Evolutionary conservation across 441 rosid species (phyloP).

Genomic region (Erysimum pusillum): DNA sequence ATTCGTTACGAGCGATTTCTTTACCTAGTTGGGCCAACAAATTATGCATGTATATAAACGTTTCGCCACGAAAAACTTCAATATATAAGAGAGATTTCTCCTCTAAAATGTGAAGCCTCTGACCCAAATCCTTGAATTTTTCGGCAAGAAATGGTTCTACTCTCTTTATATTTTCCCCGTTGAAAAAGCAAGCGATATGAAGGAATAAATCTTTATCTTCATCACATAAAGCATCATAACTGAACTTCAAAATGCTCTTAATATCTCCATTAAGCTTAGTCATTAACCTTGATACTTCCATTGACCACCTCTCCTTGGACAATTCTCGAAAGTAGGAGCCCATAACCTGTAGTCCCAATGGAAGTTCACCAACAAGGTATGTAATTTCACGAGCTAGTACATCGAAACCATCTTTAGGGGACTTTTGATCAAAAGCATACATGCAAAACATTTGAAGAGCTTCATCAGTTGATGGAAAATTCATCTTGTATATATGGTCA

Average conservation of each 20-base stretch:
- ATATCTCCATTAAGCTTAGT: not conserved
- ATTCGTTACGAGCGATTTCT: not conserved
- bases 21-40: not conserved
- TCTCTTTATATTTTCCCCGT: rapidly evolving
- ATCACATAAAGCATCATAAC: not conserved
- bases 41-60: not conserved
- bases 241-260: not conserved
- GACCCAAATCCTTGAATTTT: not conserved
- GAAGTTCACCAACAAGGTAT: not conserved
- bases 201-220: not conserved
- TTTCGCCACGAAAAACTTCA: rapidly evolving
- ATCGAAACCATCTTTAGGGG: not conserved
- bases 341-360: not conserved
- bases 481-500: no score
- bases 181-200: not conserved
- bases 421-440: not conserved
- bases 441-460: not conserved
- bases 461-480: not conserved
- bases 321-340: not conserved
- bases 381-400: not conserved
- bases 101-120: not conserved
- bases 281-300: not conserved
- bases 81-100: not conserved
- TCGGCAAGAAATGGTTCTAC: not conserved
- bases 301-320: not conserved